Base-by-base conservation (phyloP, 345 rosid genomes). In the Salix brachista region DNA sequence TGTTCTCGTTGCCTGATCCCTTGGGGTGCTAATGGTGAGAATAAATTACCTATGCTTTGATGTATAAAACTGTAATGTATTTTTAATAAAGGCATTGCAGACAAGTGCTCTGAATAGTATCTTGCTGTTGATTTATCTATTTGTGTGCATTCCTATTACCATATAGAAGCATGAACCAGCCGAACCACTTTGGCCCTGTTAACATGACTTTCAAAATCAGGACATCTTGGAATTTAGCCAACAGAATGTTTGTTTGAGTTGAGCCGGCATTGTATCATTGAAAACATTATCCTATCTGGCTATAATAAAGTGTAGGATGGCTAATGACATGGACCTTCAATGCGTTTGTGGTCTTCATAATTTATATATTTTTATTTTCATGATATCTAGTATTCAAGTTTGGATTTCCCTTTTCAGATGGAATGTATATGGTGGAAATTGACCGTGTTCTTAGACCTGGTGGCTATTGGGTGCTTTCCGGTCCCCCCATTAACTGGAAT, bases 391-490 rank as follows among this genome's bases (percentile, higher is more conserved):
- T 75, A 46, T 23, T 54, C 74, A 42, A 36, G 17, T 62, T 60
- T 76, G 65, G 65, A 36, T 25, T n/a, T 44, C 12, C 71, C 36
- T 74, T 71, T 71, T 69, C 74, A 80, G 83, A 76, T 80, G 81
- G 84, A 52, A 81, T 69, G 75, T 77, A 73, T 77, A 81, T 81
- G 84, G 73, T 81, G 84, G 84, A 81, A 77, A 78, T 81, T 32
- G 84, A 81, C 73, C 81, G 84, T 39, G 80, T 81, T 69, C 81
- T 81, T 16, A 69, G 84, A 73, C 84, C 84, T 7, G 80, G 84
- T 65, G 84, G 84, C 11, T 81, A 81, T 44, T 81, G 84, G 84
- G 80, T 81, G 72, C 84, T 81, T 65, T 69, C 84, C 69, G 84
- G 84, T 54, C 84, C 84, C 50, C 84, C 84, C 26, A 74, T 81